Evolutionary conservation across 129 eudicot species (phyloP), one percentile per base, ranked within the genome.

Genomic region (Pittosporum tobira): DNA sequence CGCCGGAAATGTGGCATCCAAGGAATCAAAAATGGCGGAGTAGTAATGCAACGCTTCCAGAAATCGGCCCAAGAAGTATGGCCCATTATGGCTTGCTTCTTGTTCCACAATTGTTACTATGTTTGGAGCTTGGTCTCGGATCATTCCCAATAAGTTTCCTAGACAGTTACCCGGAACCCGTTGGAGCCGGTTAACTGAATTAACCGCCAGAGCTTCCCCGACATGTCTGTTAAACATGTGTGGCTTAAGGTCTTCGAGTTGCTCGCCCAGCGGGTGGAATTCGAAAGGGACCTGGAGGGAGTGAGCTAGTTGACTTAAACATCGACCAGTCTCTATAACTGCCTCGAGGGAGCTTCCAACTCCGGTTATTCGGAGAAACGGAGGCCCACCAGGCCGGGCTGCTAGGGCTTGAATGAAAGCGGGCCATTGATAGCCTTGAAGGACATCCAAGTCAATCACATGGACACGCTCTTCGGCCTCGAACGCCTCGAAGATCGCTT

Each of bases 1-100:
- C 0, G 74, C 71, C 18, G 95, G 90, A 31, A 86, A 86, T 10
- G 56, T 50, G 16, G 56, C 30, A 29, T 50, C 56, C 30, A 50
- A 23, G 15, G 30, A 50, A 10, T 50, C 56, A 23, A 48, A 48
- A n/a, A n/a, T 22, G 25, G 46, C 46, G 1, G 26, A 48, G 20
- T 48, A 48, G 26, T 48, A 48, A 22, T 48, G 52, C 25, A 48
- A 48, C 25, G 52, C 52, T 12, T 22, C 26, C 2, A 48, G 52
- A 22, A 48, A 48, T 1, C 52, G 52, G 52, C 52, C 52, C 52
- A 48, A 48, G 26, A 48, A 48, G 25, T 48, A 48, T 4, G 52
- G 52, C 25, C 52, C 52, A 20, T 48, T 48, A 22, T 48, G 52
- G 52, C 26, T 48, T 10, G 52, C 52, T 48, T 48, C 52, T 22